Evolutionary conservation across 495 filamentous ascomycete species (phyloP).

Genomic region (Elaphomyces granulatus): DNA sequence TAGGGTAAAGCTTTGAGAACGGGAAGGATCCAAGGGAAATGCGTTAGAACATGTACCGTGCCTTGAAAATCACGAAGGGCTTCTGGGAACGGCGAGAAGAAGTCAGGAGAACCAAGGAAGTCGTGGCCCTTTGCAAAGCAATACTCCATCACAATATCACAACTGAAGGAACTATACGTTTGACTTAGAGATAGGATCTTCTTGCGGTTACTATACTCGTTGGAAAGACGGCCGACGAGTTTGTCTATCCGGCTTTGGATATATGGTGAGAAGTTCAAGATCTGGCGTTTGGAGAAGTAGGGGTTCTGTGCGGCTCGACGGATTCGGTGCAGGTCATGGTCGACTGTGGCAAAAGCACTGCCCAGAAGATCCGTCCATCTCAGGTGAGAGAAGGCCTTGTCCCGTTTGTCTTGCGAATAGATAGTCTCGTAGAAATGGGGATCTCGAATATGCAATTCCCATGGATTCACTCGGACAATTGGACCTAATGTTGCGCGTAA

Average conservation of each 20-base stretch:
- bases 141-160: constrained; percentile 33
- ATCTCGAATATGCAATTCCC: constrained; percentile 35
- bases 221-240: not conserved
- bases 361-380: constrained; percentile 8
- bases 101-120: constrained; percentile 1
- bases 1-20: constrained; percentile 1
- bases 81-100: not conserved
- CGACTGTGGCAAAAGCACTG: constrained; percentile 24
- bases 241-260: not conserved
- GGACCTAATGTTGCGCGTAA: constrained; percentile 23
- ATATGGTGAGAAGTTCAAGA: not conserved
- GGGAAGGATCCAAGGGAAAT: constrained; percentile 4
- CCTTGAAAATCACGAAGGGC: constrained; percentile 2
- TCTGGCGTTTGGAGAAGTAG: constrained; percentile 1
- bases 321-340: constrained; percentile 18
- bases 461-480: constrained; percentile 37
- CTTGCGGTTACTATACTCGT: not conserved
- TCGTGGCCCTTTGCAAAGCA: constrained; percentile 14
- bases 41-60: constrained; percentile 5
- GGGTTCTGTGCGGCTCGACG: constrained; percentile 17
- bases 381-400: constrained; percentile 8
- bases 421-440: constrained; percentile 23
- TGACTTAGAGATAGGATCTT: constrained; percentile 2
- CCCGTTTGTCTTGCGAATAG: constrained; percentile 15
- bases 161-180: constrained; percentile 12